phyloP scores from a whole-genome alignment of 2,329 filamentous ascomycete genomes.

The Ophiosphaerella narmari region DNA sequence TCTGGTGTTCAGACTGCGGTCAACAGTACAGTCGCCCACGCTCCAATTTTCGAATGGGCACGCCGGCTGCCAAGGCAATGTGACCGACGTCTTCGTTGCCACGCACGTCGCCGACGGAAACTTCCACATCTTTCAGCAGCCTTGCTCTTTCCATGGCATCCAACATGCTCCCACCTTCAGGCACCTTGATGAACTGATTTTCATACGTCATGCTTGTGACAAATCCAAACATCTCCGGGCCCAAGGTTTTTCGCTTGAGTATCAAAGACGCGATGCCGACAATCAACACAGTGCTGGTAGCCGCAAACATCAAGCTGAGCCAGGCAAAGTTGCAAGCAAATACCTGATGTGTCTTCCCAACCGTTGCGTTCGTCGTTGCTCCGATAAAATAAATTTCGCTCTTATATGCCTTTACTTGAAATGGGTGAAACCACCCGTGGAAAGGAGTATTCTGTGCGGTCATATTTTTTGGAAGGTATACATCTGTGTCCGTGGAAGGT shows the following conservation, averaged over 20 bases:
- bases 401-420: conserved; percentile 1
- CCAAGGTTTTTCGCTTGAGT: conserved; percentile 33
- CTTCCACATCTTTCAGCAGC: conserved; percentile 36
- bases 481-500: conserved; percentile 25
- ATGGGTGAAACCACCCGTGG: conserved; percentile 20
- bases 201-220: conserved; percentile 47
- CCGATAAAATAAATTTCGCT: conserved; percentile 30
- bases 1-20: neutral
- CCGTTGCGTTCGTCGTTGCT: conserved; percentile 25
- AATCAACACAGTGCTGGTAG: conserved; percentile 23
- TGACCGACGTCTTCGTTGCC: conserved; percentile 38
- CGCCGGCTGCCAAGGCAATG: conserved; percentile 42
- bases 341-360: conserved; percentile 15
- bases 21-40: conserved; percentile 32
- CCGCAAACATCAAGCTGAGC: conserved; percentile 29
- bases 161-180: conserved; percentile 33
- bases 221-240: conserved; percentile 43
- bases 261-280: conserved; percentile 23
- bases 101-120: conserved; percentile 39
- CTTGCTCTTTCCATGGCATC: conserved; percentile 42
- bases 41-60: conserved; percentile 32
- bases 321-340: conserved; percentile 37
- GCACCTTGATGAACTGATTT: conserved; percentile 36
- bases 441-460: conserved; percentile 16
- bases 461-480: conserved; percentile 27